These are phyloP conservation scores for Pontederia paniculata DNA, from an alignment of 176 grass and related monocot genomes.

Conservation along the genomic window DNA sequence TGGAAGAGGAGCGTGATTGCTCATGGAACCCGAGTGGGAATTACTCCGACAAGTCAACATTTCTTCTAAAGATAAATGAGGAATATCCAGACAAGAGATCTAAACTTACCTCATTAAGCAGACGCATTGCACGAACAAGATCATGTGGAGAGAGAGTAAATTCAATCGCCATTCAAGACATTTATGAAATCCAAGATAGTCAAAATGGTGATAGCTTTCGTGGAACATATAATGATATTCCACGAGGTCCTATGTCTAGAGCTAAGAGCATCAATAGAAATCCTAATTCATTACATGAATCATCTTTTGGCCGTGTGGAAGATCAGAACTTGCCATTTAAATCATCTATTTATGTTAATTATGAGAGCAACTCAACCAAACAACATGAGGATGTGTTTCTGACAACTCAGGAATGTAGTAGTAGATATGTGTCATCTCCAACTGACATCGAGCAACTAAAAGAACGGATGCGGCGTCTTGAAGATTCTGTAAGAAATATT, in stretches of 20 bases:
- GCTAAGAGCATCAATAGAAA: not conserved
- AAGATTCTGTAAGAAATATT: slow-evolving; percentile 20
- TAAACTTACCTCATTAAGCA: slow-evolving; percentile 1
- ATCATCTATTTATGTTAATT: not conserved
- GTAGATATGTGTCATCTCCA: not conserved
- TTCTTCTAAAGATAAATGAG: not conserved
- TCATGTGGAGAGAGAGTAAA: not conserved
- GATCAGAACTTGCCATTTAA: slow-evolving; percentile 1
- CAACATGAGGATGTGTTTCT: not conserved
- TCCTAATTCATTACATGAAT: not conserved
- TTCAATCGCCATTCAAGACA: not conserved
- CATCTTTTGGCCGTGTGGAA: no score
- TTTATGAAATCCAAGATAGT: slow-evolving; percentile 15
- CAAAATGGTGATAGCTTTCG: not conserved
- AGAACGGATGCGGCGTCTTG: slow-evolving; percentile 16
- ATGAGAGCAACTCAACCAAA: not conserved
- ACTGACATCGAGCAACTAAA: slow-evolving; percentile 12
- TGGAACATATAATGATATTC: not conserved
- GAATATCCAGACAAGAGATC: slow-evolving; percentile 4
- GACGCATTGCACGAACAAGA: slow-evolving; percentile 8
- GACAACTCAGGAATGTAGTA: not conserved
- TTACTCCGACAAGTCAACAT: not conserved
- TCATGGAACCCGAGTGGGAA: not conserved
- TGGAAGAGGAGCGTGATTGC: not conserved
- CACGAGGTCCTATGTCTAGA: slow-evolving; percentile 6